These are phyloP conservation scores for Fusarium armeniacum DNA, from an alignment of 2,329 filamentous ascomycete species.

Conservation along the genomic window DNA sequence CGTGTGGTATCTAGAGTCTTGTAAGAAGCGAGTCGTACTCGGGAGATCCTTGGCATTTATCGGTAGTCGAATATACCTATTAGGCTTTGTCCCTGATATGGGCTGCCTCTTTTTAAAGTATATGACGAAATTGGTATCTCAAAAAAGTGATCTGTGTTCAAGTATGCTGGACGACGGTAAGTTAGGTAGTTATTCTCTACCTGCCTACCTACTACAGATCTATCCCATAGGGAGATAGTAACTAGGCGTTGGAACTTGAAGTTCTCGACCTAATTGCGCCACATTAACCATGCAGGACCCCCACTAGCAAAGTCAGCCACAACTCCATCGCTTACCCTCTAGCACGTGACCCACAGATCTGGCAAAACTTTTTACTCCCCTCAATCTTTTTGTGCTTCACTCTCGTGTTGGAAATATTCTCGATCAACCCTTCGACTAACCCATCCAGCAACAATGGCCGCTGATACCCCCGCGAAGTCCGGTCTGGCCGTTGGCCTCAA, in stretches of 20 bases:
- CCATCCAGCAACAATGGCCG: conserved; percentile 66
- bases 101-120: not conserved
- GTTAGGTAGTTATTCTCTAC: too few species aligned
- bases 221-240: not conserved
- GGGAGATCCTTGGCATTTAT: not conserved
- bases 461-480: conserved; percentile 69
- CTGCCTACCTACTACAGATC: too few species aligned
- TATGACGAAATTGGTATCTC: not conserved
- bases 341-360: conserved; percentile 51
- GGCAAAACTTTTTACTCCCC: conserved; percentile 43
- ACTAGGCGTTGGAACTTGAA: not conserved
- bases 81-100: not conserved
- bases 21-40: not conserved
- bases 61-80: not conserved
- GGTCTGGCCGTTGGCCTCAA: conserved; percentile 74
- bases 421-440: conserved; percentile 52
- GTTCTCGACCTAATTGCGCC: not conserved
- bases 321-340: conserved; percentile 41
- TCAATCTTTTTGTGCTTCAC: conserved; percentile 22
- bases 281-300: not conserved
- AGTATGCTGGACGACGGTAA: not conserved
- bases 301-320: not conserved
- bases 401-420: conserved; percentile 31
- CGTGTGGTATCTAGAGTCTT: not conserved
- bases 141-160: not conserved